Percentiles rank a stretch among this genome's conserved stretches.
Evolutionary conservation across 371 early-diverging fungal species (phyloP).

Genomic region (Zychaea mexicana): DNA sequence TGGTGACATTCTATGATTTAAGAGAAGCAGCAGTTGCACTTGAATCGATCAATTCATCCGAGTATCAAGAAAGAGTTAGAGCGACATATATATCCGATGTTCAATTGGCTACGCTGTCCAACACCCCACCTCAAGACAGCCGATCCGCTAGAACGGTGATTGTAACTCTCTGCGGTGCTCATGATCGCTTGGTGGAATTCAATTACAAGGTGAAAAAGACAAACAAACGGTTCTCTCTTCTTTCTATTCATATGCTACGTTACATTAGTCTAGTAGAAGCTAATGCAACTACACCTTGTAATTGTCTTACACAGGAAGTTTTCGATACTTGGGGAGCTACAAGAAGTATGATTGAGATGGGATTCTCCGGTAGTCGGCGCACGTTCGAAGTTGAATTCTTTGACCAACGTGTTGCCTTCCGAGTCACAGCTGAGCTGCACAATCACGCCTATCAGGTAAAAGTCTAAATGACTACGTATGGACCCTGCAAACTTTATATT

Average conservation of each 20-base stretch:
- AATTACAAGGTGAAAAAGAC: too few relatives aligned
- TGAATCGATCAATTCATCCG: neutral
- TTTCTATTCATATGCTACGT: too few relatives aligned
- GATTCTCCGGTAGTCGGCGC: neutral
- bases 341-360: neutral
- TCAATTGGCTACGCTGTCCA: neutral
- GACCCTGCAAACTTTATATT: neutral
- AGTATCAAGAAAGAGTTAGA: neutral
- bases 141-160: neutral
- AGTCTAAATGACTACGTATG: neutral
- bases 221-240: too few relatives aligned
- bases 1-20: conserved; percentile 6
- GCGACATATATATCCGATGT: neutral
- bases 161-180: neutral
- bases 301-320: conserved; percentile 9
- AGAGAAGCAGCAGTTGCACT: neutral
- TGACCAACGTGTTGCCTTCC: conserved; percentile 5
- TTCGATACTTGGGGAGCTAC: conserved; percentile 7
- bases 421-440: neutral
- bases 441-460: conserved; percentile 8
- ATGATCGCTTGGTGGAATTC: too few relatives aligned
- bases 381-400: conserved; percentile 16
- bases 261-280: too few relatives aligned
- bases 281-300: too few relatives aligned
- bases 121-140: neutral